These are phyloP conservation scores for Abortiporus biennis DNA, from an alignment of 1,284 basidiomycete species.

Conservation along the genomic window DNA sequence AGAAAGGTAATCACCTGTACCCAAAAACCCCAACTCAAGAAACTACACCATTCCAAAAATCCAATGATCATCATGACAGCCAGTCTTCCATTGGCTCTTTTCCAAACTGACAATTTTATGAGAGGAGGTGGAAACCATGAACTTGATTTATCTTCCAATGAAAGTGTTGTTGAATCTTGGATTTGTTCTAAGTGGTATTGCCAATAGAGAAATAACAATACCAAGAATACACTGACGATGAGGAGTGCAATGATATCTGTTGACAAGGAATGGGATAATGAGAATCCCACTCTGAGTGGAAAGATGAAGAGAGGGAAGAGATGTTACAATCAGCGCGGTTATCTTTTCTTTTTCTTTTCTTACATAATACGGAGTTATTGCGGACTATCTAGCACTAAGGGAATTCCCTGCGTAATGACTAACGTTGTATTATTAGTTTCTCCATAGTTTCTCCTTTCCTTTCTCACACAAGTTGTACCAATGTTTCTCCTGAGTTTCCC, in stretches of 20 bases:
- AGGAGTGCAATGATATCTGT: conserved; percentile 58
- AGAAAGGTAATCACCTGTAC: conserved; percentile 36
- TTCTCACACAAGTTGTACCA: too few relatives aligned
- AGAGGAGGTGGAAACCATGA: conserved; percentile 54
- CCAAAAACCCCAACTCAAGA: conserved; percentile 54
- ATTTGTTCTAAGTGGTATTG: conserved; percentile 53
- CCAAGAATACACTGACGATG: conserved; percentile 53
- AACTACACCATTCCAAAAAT: conserved; percentile 65
- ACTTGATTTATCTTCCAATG: conserved; percentile 6
- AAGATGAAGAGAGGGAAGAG: too few relatives aligned
- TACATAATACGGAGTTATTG: too few relatives aligned
- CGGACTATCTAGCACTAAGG: too few relatives aligned
- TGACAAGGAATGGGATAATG: conserved; percentile 68
- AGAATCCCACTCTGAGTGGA: too few relatives aligned
- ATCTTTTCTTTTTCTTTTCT: too few relatives aligned
- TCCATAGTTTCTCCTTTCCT: too few relatives aligned
- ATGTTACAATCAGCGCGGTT: too few relatives aligned
- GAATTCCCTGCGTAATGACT: too few relatives aligned
- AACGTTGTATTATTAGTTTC: too few relatives aligned
- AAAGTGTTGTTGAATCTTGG: conserved; percentile 17
- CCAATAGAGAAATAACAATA: conserved; percentile 63
- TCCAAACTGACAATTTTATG: conserved; percentile 68
- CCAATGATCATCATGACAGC: conserved; percentile 62
- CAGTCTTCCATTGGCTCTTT: conserved; percentile 55
- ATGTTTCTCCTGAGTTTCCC: too few relatives aligned